phyloP scores from a whole-genome alignment of 2,329 filamentous ascomycete genomes.

The Parastagonospora nodorum region DNA sequence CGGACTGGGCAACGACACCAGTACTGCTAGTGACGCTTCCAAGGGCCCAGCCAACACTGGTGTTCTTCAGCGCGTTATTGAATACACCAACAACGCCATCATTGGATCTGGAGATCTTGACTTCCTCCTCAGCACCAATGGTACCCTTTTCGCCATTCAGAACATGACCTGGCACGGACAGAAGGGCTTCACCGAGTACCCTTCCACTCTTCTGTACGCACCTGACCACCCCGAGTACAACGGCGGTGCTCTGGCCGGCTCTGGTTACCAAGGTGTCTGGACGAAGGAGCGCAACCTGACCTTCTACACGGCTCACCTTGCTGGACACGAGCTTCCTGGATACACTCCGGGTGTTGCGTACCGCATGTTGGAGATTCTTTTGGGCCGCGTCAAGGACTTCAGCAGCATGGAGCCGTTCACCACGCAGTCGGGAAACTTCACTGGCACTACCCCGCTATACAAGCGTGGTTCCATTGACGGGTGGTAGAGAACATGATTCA shows the following conservation, averaged over 20 bases:
- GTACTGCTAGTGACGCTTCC: conserved; percentile 39
- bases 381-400: conserved; percentile 47
- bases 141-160: conserved; percentile 58
- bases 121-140: conserved; percentile 56
- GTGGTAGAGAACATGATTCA: neutral
- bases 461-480: conserved; percentile 9
- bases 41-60: conserved; percentile 47
- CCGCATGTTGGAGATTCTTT: conserved; percentile 49
- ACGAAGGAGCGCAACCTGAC: conserved; percentile 52
- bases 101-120: conserved; percentile 57
- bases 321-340: conserved; percentile 51
- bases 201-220: conserved; percentile 49
- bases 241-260: conserved; percentile 45
- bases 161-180: conserved; percentile 60
- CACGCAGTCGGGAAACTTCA: conserved; percentile 42
- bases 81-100: conserved; percentile 58
- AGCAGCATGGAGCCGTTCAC: conserved; percentile 42
- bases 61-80: conserved; percentile 56
- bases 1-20: conserved; percentile 35
- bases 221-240: conserved; percentile 53
- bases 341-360: conserved; percentile 52
- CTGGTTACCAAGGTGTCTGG: conserved; percentile 50
- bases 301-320: conserved; percentile 50
- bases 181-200: conserved; percentile 53
- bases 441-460: conserved; percentile 36